Percentiles rank a stretch among this genome's conserved stretches.
Conservation (phyloP, 202 grass and related monocot species). For the Setaria italica region DNA sequence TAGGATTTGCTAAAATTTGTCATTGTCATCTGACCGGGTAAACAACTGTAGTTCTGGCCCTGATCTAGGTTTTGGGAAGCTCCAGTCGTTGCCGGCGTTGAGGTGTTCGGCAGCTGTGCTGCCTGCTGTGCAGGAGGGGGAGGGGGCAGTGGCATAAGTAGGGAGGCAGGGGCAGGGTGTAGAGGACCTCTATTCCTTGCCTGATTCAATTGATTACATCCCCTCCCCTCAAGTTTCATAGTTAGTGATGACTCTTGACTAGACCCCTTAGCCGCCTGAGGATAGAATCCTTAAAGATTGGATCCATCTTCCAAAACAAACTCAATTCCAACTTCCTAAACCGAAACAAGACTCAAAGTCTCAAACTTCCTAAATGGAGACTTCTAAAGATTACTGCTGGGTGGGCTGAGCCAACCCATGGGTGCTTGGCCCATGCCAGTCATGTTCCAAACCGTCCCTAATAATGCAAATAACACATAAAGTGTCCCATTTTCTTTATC, state of each 20-base stretch:
- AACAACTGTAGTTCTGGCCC: background rate
- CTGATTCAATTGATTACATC: background rate
- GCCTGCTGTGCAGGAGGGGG: no score
- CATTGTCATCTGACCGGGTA: no score
- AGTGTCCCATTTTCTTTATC: background rate
- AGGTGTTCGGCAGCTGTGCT: background rate
- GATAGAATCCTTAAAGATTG: background rate
- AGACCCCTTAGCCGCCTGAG: background rate
- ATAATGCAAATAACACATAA: slow-evolving; percentile 17
- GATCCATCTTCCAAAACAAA: background rate
- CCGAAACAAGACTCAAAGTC: background rate
- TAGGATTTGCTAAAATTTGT: no score
- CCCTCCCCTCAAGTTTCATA: background rate
- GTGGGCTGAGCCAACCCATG: background rate
- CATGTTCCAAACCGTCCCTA: background rate
- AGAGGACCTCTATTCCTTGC: background rate
- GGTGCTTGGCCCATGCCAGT: no score
- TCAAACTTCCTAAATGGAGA: no score
- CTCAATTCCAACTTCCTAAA: background rate
- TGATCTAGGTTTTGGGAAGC: background rate
- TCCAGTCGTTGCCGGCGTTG: background rate
- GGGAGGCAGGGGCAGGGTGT: no score
- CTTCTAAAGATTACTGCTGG: no score
- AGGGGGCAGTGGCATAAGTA: no score
- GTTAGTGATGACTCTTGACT: background rate